phyloP scores from a whole-genome alignment of 2,329 filamentous ascomycete species.

The Phaeosphaeriaceae sp. region DNA sequence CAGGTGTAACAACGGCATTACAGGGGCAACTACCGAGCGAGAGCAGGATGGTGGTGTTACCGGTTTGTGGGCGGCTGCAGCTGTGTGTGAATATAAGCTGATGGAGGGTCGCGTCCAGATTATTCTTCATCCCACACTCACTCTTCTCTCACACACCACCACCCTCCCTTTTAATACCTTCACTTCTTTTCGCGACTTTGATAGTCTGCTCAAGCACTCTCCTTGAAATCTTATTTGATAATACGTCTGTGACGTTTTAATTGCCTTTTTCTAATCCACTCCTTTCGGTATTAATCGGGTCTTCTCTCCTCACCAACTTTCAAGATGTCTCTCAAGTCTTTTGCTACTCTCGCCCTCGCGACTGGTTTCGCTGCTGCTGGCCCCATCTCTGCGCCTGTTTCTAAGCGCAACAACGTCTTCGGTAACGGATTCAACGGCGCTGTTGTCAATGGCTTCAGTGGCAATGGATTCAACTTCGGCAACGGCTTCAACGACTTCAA shows the following conservation, averaged over 20 bases:
- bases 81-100: constrained; percentile 34
- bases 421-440: constrained; percentile 15
- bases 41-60: neutral
- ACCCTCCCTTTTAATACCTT: constrained; percentile 33
- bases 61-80: neutral
- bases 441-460: constrained; percentile 24
- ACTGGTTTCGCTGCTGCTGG: constrained; percentile 41
- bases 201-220: constrained; percentile 40
- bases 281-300: constrained; percentile 29
- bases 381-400: constrained; percentile 30
- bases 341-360: constrained; percentile 37
- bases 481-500: constrained; percentile 41
- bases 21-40: constrained; percentile 22
- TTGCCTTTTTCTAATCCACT: constrained; percentile 30
- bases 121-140: constrained; percentile 31
- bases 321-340: constrained; percentile 40
- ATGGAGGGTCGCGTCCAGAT: constrained; percentile 19
- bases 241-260: constrained; percentile 45
- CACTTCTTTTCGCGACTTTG: constrained; percentile 41
- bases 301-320: constrained; percentile 11
- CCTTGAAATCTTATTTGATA: constrained; percentile 19
- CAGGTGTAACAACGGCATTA: constrained; percentile 12
- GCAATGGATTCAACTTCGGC: constrained; percentile 39
- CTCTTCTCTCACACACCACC: constrained; percentile 22
- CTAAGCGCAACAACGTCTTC: constrained; percentile 19